Evolutionary conservation across 2,329 filamentous ascomycete species (phyloP), one percentile per base, ranked within the genome.

Genomic region (Diaporthe citri): DNA sequence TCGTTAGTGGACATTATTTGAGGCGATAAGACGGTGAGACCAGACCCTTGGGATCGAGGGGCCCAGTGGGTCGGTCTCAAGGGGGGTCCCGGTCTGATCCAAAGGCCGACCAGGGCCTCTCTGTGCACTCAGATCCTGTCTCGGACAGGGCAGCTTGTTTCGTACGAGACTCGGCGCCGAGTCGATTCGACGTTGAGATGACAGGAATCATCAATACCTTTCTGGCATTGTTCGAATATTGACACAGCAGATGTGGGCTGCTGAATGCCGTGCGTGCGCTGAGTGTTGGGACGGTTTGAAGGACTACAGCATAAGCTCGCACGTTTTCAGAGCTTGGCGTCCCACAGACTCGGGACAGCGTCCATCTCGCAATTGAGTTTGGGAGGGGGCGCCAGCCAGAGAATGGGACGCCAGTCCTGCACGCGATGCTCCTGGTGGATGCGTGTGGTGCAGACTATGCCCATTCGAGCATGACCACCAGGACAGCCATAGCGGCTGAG

Each of bases 141-240:
- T 46, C 36, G 57, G 36, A 34, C 71, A 31, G 51, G 34, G 39
- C 46, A 55, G 36, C 34, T 12, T 41, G 20, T 64, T 52, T 72
- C 57, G 57, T 46, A 28, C 71, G 71, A 72, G 71, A 72, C 36
- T 55, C 71, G 71, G 71, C 46, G 46, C 71, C 71, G 71, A 43
- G 13, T 39, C 10, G 57, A 36, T n/a, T 59, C 22, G 4, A 39
- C 3, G 22, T 4, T 28, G 22, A 52, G n/a, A 31, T 41, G 10
- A 43, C 15, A 12, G 17, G 55, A 34, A 43, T 36, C 4, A 41
- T 20, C n/a, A 9, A 39, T 55, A 17, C 2, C 22, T 4, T 52
- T 25, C 17, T 60, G 67, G 20, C 39, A 17, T 46, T 59, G 7
- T 57, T 22, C 67, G 15, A 22, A 36, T 57, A 12, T 36, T 43